phyloP scores from a whole-genome alignment of 108 stramenopile species.

The Cylindrotheca closterium region DNA sequence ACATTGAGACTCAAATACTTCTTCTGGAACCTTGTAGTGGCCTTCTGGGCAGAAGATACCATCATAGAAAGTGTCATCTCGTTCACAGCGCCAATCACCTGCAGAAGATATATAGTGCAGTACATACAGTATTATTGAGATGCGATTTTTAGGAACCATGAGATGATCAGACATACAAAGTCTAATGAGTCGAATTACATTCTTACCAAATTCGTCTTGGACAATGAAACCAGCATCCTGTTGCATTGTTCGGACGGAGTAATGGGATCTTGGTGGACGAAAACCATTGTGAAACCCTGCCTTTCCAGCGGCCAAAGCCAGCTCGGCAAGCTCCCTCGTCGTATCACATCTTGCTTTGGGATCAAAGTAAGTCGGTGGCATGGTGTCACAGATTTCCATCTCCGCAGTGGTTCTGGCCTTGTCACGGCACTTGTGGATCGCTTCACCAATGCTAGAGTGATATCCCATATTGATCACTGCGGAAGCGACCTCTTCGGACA shows the following conservation, averaged over 20 bases:
- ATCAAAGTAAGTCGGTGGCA: background rate
- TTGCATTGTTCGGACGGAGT: conserved; percentile 31
- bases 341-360: conserved; percentile 5
- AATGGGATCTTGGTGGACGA: conserved; percentile 20
- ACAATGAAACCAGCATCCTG: conserved; percentile 27
- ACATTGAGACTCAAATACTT: too few species aligned
- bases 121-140: too few species aligned
- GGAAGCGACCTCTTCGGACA: conserved; percentile 22
- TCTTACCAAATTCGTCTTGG: background rate
- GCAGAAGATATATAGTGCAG: too few species aligned
- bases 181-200: too few species aligned
- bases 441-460: conserved; percentile 5
- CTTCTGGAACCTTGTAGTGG: too few species aligned
- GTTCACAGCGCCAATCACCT: too few species aligned
- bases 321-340: conserved; percentile 1
- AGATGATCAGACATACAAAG: too few species aligned
- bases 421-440: conserved; percentile 4
- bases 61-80: too few species aligned
- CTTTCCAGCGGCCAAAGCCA: background rate
- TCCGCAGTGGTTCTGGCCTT: background rate
- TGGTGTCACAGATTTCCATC: background rate
- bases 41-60: too few species aligned
- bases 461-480: conserved; percentile 15
- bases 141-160: too few species aligned
- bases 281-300: conserved; percentile 20